phyloP scores from a whole-genome alignment of 2,329 filamentous ascomycete species.

The Chrysoporthe deuterocubensis region DNA sequence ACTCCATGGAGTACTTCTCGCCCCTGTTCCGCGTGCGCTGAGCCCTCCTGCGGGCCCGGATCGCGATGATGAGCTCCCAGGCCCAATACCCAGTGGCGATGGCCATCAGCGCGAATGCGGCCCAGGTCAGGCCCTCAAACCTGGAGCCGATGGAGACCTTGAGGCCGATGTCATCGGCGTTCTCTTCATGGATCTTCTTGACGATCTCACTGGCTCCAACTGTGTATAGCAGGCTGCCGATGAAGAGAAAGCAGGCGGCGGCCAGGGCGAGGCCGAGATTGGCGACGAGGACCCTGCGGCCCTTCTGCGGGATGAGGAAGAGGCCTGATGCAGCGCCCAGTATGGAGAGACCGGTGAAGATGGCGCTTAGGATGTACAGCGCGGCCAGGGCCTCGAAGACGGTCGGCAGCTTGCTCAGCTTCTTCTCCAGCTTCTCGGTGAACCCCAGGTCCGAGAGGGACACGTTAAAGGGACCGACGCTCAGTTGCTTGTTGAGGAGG shows the following conservation, averaged over 20 bases:
- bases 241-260: conserved; percentile 42
- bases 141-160: conserved; percentile 47
- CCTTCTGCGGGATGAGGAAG: conserved; percentile 23
- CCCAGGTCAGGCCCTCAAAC: conserved; percentile 53
- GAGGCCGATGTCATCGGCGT: conserved; percentile 50
- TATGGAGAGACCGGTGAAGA: conserved; percentile 49
- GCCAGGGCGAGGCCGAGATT: conserved; percentile 46
- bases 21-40: conserved; percentile 1
- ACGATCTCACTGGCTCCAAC: conserved; percentile 46
- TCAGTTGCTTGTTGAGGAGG: conserved; percentile 51
- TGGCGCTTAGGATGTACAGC: conserved; percentile 51
- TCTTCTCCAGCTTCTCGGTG: conserved; percentile 48
- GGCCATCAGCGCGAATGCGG: conserved; percentile 50
- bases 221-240: conserved; percentile 50
- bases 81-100: conserved; percentile 47
- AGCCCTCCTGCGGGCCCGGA: conserved; percentile 36
- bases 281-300: conserved; percentile 33
- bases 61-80: conserved; percentile 38
- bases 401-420: conserved; percentile 54
- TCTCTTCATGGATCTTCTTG: conserved; percentile 43
- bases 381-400: conserved; percentile 53
- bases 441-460: conserved; percentile 51
- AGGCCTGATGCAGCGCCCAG: conserved; percentile 44
- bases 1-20: conserved; percentile 23
- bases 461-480: conserved; percentile 49